These are phyloP conservation scores for Colletotrichum acutatum DNA, from an alignment of 2,329 filamentous ascomycete species.

Conservation along the genomic window DNA sequence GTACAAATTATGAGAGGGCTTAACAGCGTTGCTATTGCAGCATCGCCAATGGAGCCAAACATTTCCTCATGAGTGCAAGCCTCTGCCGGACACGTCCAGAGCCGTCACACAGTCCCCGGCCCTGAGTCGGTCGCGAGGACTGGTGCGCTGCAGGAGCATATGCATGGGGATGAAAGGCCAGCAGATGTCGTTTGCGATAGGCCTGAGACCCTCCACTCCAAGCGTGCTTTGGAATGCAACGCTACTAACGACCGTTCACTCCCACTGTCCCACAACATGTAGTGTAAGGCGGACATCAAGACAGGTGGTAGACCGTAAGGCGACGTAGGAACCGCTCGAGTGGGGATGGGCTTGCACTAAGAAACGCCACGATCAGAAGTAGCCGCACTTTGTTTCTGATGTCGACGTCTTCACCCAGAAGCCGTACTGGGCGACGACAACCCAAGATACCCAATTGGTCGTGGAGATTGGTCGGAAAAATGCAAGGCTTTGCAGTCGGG, in stretches of 20 bases:
- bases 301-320: slow-evolving; percentile 17
- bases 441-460: slow-evolving; percentile 37
- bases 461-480: slow-evolving; percentile 50
- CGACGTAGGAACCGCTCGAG: slow-evolving; percentile 22
- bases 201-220: background rate
- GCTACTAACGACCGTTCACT: background rate
- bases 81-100: slow-evolving; percentile 12
- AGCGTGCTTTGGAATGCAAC: slow-evolving; percentile 12
- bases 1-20: slow-evolving; percentile 4
- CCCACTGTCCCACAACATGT: background rate
- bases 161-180: background rate
- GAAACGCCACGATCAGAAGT: slow-evolving; percentile 35
- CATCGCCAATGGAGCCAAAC: slow-evolving; percentile 16
- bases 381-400: slow-evolving; percentile 47
- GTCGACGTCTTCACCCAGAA: slow-evolving; percentile 29
- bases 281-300: background rate
- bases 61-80: slow-evolving; percentile 4
- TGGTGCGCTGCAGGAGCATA: slow-evolving; percentile 7
- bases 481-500: slow-evolving; percentile 48
- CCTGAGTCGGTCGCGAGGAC: slow-evolving; percentile 17
- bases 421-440: background rate
- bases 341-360: slow-evolving; percentile 17
- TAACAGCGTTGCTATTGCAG: slow-evolving; percentile 30
- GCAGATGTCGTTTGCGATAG: background rate
- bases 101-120: background rate